Base-by-base conservation (phyloP, 257 asterid species). In the Solanum piurae region DNA sequence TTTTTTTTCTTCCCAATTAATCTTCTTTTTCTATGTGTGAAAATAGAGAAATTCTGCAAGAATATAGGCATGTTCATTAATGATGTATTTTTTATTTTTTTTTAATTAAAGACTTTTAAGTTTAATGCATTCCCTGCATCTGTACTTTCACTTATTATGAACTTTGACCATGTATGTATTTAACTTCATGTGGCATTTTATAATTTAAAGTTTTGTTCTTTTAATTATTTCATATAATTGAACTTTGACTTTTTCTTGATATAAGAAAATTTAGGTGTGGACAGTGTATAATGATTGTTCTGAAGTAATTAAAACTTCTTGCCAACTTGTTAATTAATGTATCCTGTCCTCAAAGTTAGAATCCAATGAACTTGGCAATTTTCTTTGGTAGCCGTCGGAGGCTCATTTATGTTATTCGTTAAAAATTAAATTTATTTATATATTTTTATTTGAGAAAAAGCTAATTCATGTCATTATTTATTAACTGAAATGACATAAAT, bases 61-160 rank as follows among this genome's bases (percentile, higher is more conserved):
- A 40, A 85, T 71, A 85, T 68, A 60, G 62, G 60, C 87, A 64
- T 85, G 85, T 71, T 85, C 82, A 66, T 66, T 46, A 85, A 85
- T 85, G 42, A 42, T 85, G 31, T 5, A 85, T 3, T 38, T 85
- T 14, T 66, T 38, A 13, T 3, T 21, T 8, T 21, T 8, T n/a
- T 2, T 0, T 3, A 71, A 66, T 44, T 40, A 66, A 62, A 37
- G 27, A 44, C 66, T 27, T 72, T 33, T 27, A 46, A 16, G 27
- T 84, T 84, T 60, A 60, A 58, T 62, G 42, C 29, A 40, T 60
- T 62, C 38, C 52, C 42, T 62, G 80, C 58, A 38, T 60, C 14
- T 66, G 80, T 85, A 62, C 87, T 85, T 71, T 66, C 64, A 85
- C 79, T 44, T 5, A 13, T 42, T 69, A 3, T 66, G 87, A 80